These are phyloP conservation scores for Sonneratia caseolaris DNA, from an alignment of 345 rosid species.

Conservation along the genomic window DNA sequence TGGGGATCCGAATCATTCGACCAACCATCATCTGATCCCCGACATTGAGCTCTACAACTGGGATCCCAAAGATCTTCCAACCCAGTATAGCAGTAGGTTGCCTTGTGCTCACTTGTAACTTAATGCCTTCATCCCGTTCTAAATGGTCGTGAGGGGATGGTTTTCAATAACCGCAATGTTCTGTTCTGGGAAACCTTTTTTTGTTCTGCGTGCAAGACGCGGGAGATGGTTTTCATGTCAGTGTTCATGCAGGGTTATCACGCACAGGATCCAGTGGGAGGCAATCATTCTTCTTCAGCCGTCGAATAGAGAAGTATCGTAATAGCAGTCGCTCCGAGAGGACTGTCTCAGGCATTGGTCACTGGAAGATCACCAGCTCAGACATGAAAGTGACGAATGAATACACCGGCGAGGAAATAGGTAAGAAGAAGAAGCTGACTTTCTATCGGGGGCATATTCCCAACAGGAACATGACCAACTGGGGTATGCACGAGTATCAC, in stretches of 20 bases:
- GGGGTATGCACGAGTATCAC: conserved; percentile 24
- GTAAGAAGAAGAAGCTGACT: not conserved
- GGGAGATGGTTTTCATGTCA: not conserved
- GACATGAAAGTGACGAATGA: conserved; percentile 12
- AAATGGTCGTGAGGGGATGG: too few species aligned
- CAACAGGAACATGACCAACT: conserved; percentile 10
- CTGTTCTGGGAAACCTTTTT: too few species aligned
- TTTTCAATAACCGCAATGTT: too few species aligned
- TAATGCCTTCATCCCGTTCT: too few species aligned
- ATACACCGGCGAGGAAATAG: not conserved
- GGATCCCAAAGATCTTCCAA: not conserved
- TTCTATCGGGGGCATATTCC: not conserved
- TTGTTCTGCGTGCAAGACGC: not conserved
- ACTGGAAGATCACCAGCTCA: conserved; percentile 42
- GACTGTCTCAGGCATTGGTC: conserved; percentile 23
- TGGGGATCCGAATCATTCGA: not conserved
- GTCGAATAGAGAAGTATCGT: conserved; percentile 8
- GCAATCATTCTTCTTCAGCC: not conserved
- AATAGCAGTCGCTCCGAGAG: conserved; percentile 17
- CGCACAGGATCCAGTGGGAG: not conserved
- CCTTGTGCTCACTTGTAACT: not conserved
- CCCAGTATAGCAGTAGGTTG: not conserved
- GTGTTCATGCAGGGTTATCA: not conserved
- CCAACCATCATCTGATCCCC: not conserved
- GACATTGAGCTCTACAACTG: not conserved